A percentile compares a stretch with the other conserved stretches of the same genome.
phyloP scores from a whole-genome alignment of 140 eudicot genomes.

The Erigeron philadelphicus region DNA sequence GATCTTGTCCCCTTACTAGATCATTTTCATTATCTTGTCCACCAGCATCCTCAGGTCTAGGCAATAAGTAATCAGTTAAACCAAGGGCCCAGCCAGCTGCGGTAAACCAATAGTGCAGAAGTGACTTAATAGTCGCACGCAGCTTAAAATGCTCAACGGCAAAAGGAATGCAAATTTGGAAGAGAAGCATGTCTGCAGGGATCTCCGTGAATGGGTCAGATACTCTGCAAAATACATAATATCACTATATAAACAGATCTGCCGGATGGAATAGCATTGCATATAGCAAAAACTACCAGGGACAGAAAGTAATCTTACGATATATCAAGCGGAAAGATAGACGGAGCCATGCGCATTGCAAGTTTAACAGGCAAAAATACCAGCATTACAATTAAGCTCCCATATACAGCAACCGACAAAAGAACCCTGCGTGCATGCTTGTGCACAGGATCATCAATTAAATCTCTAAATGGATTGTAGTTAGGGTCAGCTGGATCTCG shows the following conservation, averaged over 20 bases:
- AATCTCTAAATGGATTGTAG: conserved; percentile 90
- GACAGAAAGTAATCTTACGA: conserved; percentile 49
- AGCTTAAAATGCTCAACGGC: conserved; percentile 90
- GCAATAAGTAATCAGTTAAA: conserved; percentile 66
- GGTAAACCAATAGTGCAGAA: conserved; percentile 86
- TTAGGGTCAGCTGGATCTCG: conserved; percentile 99
- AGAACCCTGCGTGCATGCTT: conserved; percentile 97
- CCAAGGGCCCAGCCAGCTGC: conserved; percentile 95
- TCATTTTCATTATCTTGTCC: conserved; percentile 63
- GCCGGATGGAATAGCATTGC: not conserved
- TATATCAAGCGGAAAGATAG: conserved; percentile 80
- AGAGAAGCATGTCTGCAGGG: conserved; percentile 93
- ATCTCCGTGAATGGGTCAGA: conserved; percentile 97
- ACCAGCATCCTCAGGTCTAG: conserved; percentile 62
- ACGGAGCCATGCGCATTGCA: conserved; percentile 90
- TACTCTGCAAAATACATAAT: conserved; percentile 51
- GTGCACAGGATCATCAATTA: conserved; percentile 97
- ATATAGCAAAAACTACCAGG: not conserved
- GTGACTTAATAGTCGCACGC: conserved; percentile 72
- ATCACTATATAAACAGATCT: not conserved
- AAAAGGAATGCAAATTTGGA: conserved; percentile 95
- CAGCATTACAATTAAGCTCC: conserved; percentile 90
- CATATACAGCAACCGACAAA: conserved; percentile 87
- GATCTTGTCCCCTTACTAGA: conserved; percentile 50
- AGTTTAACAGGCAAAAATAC: conserved; percentile 91